phyloP scores from a whole-genome alignment of 495 filamentous ascomycete species.

The Penicillium ucsense region DNA sequence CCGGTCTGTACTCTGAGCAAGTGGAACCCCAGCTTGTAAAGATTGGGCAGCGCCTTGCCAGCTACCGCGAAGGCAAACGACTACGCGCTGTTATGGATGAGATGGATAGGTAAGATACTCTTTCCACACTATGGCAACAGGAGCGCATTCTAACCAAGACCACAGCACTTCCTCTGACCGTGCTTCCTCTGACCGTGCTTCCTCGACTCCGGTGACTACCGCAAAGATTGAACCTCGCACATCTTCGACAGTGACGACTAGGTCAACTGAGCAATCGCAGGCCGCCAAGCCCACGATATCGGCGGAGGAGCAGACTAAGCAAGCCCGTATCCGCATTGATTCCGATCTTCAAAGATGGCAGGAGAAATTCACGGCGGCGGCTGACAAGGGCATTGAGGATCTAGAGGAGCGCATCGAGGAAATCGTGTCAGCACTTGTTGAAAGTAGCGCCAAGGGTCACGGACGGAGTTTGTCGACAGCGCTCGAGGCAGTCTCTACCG shows the following conservation, averaged over 20 bases:
- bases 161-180: slow-evolving; percentile 21
- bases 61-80: slow-evolving; percentile 62
- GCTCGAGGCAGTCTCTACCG: slow-evolving; percentile 54
- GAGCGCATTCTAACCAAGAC: slow-evolving; percentile 9
- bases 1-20: slow-evolving; percentile 74
- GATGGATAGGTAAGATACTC: slow-evolving; percentile 34
- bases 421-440: slow-evolving; percentile 63
- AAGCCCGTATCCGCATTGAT: slow-evolving; percentile 57
- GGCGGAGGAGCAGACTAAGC: slow-evolving; percentile 35
- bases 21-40: slow-evolving; percentile 92
- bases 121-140: neutral
- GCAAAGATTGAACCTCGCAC: slow-evolving; percentile 10
- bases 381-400: slow-evolving; percentile 68
- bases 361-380: slow-evolving; percentile 71
- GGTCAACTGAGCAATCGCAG: slow-evolving; percentile 13
- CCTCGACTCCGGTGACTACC: slow-evolving; percentile 14
- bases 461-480: slow-evolving; percentile 59
- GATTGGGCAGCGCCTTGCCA: slow-evolving; percentile 80
- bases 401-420: slow-evolving; percentile 60
- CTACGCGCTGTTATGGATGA: slow-evolving; percentile 49
- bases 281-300: slow-evolving; percentile 21
- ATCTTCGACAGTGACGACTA: slow-evolving; percentile 16
- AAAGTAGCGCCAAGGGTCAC: slow-evolving; percentile 52
- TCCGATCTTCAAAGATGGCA: slow-evolving; percentile 77
- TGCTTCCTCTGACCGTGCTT: slow-evolving; percentile 19